Evolutionary conservation across 1,284 basidiomycete genomes (phyloP).

Genomic region (Heterobasidion annosum): DNA sequence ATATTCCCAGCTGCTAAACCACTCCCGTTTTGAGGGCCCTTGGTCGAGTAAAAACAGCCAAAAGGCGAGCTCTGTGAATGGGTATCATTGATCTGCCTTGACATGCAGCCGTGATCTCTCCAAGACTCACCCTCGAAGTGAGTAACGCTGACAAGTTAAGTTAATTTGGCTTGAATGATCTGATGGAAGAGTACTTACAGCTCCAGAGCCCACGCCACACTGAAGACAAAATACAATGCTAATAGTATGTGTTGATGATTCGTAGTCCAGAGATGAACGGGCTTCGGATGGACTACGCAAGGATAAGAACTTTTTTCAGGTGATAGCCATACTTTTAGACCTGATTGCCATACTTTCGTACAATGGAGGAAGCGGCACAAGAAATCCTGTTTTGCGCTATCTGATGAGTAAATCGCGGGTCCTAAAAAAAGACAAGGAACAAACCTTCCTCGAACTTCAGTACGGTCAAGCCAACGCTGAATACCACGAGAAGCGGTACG

Average conservation of each 20-base stretch:
- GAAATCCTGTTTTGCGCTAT: too few relatives aligned
- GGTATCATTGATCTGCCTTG: not conserved
- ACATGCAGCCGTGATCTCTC: not conserved
- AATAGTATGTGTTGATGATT: slow-evolving; percentile 34
- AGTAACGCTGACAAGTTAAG: slow-evolving; percentile 41
- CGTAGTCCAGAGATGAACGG: slow-evolving; percentile 36
- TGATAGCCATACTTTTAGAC: not conserved
- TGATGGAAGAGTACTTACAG: slow-evolving; percentile 37
- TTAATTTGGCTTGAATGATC: not conserved
- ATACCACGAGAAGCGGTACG: slow-evolving; percentile 53
- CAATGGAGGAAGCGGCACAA: too few relatives aligned
- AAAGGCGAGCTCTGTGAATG: slow-evolving; percentile 53
- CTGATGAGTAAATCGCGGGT: too few relatives aligned
- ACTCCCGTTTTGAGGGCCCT: slow-evolving; percentile 53
- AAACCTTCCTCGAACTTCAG: slow-evolving; percentile 66
- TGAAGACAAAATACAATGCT: slow-evolving; percentile 58
- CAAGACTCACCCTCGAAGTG: slow-evolving; percentile 59
- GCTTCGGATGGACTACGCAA: slow-evolving; percentile 39
- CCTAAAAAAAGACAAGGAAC: slow-evolving; percentile 7
- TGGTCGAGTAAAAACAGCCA: slow-evolving; percentile 73
- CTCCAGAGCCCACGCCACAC: slow-evolving; percentile 63
- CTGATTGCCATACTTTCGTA: too few relatives aligned
- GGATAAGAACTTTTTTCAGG: not conserved
- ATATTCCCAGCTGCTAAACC: slow-evolving; percentile 46
- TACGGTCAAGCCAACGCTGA: slow-evolving; percentile 45